Evolutionary conservation across 2,329 filamentous ascomycete genomes (phyloP), one percentile per base, ranked within the genome.

Genomic region (Talaromyces verruculosus): DNA sequence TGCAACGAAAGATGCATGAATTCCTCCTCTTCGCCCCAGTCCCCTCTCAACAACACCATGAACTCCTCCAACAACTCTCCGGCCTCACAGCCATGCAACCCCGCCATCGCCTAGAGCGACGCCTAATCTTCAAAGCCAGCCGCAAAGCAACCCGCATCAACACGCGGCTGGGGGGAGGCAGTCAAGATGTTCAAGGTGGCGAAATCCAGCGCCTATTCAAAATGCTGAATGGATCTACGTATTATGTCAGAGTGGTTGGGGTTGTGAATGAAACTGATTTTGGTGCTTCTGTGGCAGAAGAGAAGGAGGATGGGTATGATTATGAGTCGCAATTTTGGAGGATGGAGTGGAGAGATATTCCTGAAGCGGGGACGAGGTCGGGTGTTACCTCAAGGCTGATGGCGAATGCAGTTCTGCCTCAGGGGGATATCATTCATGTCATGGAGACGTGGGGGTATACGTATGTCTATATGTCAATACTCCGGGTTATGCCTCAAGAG

Each of bases 31-130:
- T 85, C 77, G 86, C 84, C 71, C 84, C 86, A 72, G 81, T 89
- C 65, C 82, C 86, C 10, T 74, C 77, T 39, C 76, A 82, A 45
- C 85, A 87, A 71, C 85, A 88, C 79, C 79, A 84, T 72, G 86
- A 87, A 75, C 81, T 88, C 19, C 78, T 88, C 63, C 84, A 86
- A 72, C 85, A 89, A 71, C 80, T 89, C 57, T 83, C 86, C 45
- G 87, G 87, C 62, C 76, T 88, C 64, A 84, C 86, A 60, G 85
- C 84, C 70, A 86, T 87, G 82, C 87, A 88, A 72, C 87, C 87
- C 45, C 80, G 81, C 70, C 78, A 80, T 65, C 75, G 82, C 61
- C 73, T 83, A 60, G 84, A 88, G 74, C 83, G 86, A 66, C 82
- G 84, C 73, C 76, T 88, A 69, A 75, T 89, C 71, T 89, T 87